Conservation (phyloP, 257 asterid genomes). For the Leptodermis oblonga region DNA sequence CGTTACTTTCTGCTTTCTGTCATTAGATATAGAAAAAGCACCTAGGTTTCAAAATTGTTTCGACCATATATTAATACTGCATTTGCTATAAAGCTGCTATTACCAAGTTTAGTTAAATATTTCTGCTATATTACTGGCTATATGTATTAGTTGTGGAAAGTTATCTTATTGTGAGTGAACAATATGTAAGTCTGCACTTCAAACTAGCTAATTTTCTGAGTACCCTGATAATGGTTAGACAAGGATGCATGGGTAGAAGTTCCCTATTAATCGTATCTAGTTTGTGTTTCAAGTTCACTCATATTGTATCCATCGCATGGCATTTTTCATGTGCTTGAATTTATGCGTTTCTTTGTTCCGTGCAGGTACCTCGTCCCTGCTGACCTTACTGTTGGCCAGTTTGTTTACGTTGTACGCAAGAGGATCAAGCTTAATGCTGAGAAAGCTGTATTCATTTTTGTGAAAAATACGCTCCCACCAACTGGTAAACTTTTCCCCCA, state of each 20-base stretch:
- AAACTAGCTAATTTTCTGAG: background rate
- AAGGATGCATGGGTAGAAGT: background rate
- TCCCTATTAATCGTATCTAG: too few relatives aligned
- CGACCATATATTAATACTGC: background rate
- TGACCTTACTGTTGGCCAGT: constrained; percentile 66
- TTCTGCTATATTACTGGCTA: background rate
- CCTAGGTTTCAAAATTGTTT: background rate
- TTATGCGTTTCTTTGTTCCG: constrained; percentile 1
- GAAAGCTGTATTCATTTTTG: constrained; percentile 71
- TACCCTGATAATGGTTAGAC: background rate
- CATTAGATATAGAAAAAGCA: background rate
- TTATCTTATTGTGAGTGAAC: background rate
- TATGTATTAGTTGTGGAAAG: too few relatives aligned
- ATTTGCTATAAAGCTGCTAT: background rate
- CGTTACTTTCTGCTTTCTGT: background rate
- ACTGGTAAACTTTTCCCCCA: constrained; percentile 41
- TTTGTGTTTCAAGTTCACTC: background rate
- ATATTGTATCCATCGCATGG: background rate
- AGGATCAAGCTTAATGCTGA: constrained; percentile 67
- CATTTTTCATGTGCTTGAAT: background rate
- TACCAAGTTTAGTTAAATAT: background rate
- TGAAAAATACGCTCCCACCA: constrained; percentile 56
- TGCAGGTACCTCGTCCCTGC: constrained; percentile 77
- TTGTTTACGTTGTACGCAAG: constrained; percentile 68
- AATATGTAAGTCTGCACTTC: too few relatives aligned